Percentiles rank a stretch among this genome's conserved stretches.
These are phyloP conservation scores for Pseudonitzschia multistriata DNA, from an alignment of 108 stramenopile species.

Conservation along the genomic window DNA sequence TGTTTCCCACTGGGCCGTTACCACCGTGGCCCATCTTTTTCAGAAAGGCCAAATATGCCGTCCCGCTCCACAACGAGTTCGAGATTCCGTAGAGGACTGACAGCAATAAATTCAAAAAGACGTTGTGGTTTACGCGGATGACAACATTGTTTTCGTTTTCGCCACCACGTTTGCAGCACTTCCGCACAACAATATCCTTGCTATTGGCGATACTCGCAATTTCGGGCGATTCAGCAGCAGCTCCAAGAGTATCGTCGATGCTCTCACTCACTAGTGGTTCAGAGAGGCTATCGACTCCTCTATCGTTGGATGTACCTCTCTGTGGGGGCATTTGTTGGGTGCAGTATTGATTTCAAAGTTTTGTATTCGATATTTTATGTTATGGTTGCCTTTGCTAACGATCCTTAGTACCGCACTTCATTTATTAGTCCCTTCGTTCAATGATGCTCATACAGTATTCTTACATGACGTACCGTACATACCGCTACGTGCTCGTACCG, in stretches of 20 bases:
- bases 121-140: slow-evolving; percentile 30
- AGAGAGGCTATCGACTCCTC: not conserved
- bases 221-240: not conserved
- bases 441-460: too few relatives aligned
- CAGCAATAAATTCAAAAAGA: slow-evolving; percentile 28
- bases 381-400: too few relatives aligned
- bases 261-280: slow-evolving; percentile 8
- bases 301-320: not conserved
- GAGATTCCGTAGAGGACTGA: slow-evolving; percentile 28
- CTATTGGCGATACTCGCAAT: not conserved
- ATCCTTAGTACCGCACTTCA: too few relatives aligned
- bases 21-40: slow-evolving; percentile 41
- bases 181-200: not conserved
- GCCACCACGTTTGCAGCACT: not conserved
- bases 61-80: slow-evolving; percentile 34
- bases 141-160: not conserved
- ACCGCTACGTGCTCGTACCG: too few relatives aligned
- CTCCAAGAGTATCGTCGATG: not conserved
- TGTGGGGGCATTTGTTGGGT: not conserved
- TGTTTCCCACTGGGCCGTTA: slow-evolving; percentile 57
- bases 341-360: too few relatives aligned
- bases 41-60: slow-evolving; percentile 52
- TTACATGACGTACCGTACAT: too few relatives aligned
- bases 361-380: too few relatives aligned
- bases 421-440: too few relatives aligned